Conservation (phyloP, 441 rosid genomes). For the Corymbia calophylla region DNA sequence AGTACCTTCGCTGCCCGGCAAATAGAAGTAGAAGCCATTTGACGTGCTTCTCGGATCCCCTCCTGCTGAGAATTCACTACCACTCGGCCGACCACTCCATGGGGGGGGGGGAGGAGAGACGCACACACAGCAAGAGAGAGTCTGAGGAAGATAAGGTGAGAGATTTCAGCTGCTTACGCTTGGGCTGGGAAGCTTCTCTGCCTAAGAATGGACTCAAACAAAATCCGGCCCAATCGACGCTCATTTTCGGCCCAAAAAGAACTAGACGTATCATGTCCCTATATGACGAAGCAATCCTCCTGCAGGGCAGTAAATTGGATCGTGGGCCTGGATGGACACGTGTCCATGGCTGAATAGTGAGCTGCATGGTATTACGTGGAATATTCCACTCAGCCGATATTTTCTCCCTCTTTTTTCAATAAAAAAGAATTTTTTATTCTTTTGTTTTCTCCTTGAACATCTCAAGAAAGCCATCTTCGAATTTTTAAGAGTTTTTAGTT, state of each 20-base stretch:
- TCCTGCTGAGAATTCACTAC: neutral
- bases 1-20: neutral
- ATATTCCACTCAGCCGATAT: too few species aligned
- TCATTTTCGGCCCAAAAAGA: neutral
- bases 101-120: too few species aligned
- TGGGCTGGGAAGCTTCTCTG: neutral
- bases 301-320: too few species aligned
- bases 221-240: neutral
- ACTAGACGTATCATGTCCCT: accelerated
- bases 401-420: neutral
- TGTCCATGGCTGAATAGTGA: too few species aligned
- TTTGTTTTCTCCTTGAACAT: neutral
- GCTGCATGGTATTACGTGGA: too few species aligned
- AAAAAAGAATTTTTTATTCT: neutral
- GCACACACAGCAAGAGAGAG: neutral
- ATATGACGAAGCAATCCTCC: neutral
- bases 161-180: neutral
- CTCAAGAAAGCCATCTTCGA: neutral
- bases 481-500: neutral
- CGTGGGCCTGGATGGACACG: too few species aligned
- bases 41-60: neutral
- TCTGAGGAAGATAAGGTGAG: neutral
- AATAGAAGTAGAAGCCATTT: neutral
- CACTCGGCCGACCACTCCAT: neutral
- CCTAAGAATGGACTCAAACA: neutral